Percentiles rank a stretch among this genome's conserved stretches.
Conservation (phyloP, 192 early-diverging fungal genomes). For the Rhizophagus sp. region DNA sequence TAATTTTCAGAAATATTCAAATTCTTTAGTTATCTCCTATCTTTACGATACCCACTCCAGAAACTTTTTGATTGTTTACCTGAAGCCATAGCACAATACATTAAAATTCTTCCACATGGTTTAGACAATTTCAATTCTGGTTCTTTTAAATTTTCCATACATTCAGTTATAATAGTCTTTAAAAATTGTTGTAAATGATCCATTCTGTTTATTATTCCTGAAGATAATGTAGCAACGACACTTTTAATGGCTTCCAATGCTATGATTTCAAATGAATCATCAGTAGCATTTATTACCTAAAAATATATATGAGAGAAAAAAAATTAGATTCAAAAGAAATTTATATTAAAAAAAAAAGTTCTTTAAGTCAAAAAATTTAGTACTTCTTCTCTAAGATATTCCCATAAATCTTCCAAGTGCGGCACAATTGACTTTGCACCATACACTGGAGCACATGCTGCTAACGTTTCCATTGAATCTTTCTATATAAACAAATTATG, state of each 20-base stretch:
- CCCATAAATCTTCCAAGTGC: slow-evolving; percentile 74
- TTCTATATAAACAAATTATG: slow-evolving; percentile 45
- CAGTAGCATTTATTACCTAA: slow-evolving; percentile 77
- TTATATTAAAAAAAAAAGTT: not conserved
- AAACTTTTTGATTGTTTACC: slow-evolving; percentile 38
- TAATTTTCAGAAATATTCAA: not conserved
- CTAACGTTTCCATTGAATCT: slow-evolving; percentile 90
- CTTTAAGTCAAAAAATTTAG: not conserved
- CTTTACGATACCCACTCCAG: not conserved
- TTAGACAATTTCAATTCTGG: slow-evolving; percentile 71
- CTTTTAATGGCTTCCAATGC: slow-evolving; percentile 63
- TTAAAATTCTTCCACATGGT: slow-evolving; percentile 64
- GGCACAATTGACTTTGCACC: slow-evolving; percentile 64
- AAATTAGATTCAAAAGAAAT: slow-evolving; percentile 28
- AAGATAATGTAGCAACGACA: slow-evolving; percentile 67
- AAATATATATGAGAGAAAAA: slow-evolving; percentile 15
- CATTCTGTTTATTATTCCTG: slow-evolving; percentile 42
- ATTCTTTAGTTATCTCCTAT: not conserved
- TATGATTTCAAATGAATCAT: slow-evolving; percentile 64
- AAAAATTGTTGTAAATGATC: slow-evolving; percentile 54
- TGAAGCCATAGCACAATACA: slow-evolving; percentile 60
- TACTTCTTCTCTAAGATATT: slow-evolving; percentile 70
- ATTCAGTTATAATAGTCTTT: slow-evolving; percentile 53
- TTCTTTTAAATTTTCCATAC: slow-evolving; percentile 57
- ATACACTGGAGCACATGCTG: slow-evolving; percentile 78